A percentile compares a stretch with the other conserved stretches of the same genome.
Conservation (phyloP, 805 yeast species). For the Yarrowia sp. region DNA sequence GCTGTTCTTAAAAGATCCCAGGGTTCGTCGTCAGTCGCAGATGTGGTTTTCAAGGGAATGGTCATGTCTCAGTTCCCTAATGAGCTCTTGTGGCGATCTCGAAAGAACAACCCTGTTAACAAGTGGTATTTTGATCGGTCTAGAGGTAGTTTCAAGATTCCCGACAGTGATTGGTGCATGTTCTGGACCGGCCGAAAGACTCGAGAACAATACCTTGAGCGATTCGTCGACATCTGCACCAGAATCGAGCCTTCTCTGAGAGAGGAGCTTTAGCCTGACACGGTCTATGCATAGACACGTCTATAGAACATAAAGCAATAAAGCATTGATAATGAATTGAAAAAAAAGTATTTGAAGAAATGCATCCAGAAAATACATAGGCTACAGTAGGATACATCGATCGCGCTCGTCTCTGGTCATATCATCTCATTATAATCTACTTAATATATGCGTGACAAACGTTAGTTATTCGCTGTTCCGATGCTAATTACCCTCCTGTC, state of each 20-base stretch:
- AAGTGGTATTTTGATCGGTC: constrained; percentile 97
- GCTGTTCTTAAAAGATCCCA: constrained; percentile 82
- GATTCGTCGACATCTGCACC: constrained; percentile 53
- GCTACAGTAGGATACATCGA: neutral
- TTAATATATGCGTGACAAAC: constrained; percentile 20
- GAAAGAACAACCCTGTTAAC: constrained; percentile 83
- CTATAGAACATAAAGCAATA: constrained; percentile 2
- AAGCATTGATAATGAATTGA: neutral
- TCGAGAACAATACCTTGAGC: constrained; percentile 41
- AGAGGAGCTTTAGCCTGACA: constrained; percentile 3
- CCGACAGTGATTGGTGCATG: constrained; percentile 42
- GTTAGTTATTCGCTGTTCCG: constrained; percentile 11
- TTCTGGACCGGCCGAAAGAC: constrained; percentile 44
- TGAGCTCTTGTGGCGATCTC: constrained; percentile 87
- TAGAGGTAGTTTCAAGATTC: constrained; percentile 57
- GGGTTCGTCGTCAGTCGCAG: constrained; percentile 92
- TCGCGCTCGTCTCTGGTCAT: too few relatives aligned
- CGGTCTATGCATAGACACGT: neutral
- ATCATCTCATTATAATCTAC: constrained; percentile 17
- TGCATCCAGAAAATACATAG: neutral
- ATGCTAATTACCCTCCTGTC: constrained; percentile 85
- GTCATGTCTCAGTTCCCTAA: constrained; percentile 58
- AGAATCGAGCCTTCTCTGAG: constrained; percentile 53
- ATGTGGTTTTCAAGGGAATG: constrained; percentile 81
- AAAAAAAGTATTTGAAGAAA: too few relatives aligned